Evolutionary conservation across 1,284 basidiomycete species (phyloP), one percentile per base, ranked within the genome.

Genomic region (Trametes versicolor): DNA sequence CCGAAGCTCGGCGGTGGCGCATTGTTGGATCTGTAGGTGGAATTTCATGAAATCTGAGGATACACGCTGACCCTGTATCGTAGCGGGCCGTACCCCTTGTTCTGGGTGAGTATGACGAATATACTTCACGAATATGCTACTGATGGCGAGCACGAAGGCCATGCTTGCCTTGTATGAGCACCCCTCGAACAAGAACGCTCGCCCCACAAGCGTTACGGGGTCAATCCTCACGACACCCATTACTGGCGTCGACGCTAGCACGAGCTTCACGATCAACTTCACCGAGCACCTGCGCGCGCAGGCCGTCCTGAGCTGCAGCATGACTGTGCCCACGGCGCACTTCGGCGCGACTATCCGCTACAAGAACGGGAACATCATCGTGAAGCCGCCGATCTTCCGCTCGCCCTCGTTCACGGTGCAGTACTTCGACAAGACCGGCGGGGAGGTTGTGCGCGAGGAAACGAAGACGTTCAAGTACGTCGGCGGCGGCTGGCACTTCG

Each of bases 1-100:
- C 95, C 96, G 2, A 77, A 80, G 21, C 83, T 97, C 7, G 96
- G 92, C 27, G 96, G 96, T 25, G 96, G 95, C 0, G 93, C 90
- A 9, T 75, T 97, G 41, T 85, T 97, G 48, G 96, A 97, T 76
- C 82, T 95, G 90, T 92, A 69, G 74, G 86, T 78, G 25, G 19
- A 50, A 39, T 12, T 25, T 10, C 12, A 21, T 9, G 0, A 12
- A 8, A 39, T 21, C 39, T n/a, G 8, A 1, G 15, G 37, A 29
- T 4, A 13, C 17, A 21, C 29, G 15, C 53, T 65, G 21, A 65
- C 29, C 9, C 5, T 25, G 52, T 2, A 7, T 19, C 32, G 0
- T 63, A 93, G 91, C 47, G 93, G 93, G 0, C 92, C 94, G 15
- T 95, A 96, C 77, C 93, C 93, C 2, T 81, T 94, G 65, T 83